These are phyloP conservation scores for Balansia obtecta DNA, from an alignment of 2,329 filamentous ascomycete genomes.

Conservation along the genomic window DNA sequence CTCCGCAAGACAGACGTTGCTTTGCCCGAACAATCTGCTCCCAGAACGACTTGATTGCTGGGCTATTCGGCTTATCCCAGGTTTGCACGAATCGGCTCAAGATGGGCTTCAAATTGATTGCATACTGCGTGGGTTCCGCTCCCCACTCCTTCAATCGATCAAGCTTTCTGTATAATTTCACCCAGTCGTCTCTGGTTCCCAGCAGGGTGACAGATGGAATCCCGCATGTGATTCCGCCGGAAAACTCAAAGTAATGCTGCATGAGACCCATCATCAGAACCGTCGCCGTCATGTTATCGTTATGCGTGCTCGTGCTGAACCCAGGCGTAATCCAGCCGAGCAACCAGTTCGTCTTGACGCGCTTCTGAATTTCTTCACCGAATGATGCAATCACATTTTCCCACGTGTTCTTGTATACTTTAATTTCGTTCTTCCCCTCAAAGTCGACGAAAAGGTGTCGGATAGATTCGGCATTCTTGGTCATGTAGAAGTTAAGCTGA, in stretches of 20 bases:
- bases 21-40: slow-evolving; percentile 25
- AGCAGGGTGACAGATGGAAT: slow-evolving; percentile 30
- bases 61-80: slow-evolving; percentile 26
- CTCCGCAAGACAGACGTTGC: slow-evolving; percentile 18
- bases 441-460: slow-evolving; percentile 33
- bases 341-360: slow-evolving; percentile 28
- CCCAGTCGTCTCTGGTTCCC: slow-evolving; percentile 27
- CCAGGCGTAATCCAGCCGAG: slow-evolving; percentile 28
- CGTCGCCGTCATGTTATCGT: slow-evolving; percentile 27
- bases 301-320: slow-evolving; percentile 27
- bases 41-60: slow-evolving; percentile 29
- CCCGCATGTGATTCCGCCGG: slow-evolving; percentile 26
- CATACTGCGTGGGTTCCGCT: slow-evolving; percentile 26
- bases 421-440: slow-evolving; percentile 28
- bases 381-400: slow-evolving; percentile 17
- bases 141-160: slow-evolving; percentile 32
- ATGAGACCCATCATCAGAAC: slow-evolving; percentile 33
- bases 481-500: slow-evolving; percentile 39
- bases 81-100: slow-evolving; percentile 29
- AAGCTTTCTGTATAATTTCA: slow-evolving; percentile 25
- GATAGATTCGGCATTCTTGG: slow-evolving; percentile 31
- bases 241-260: slow-evolving; percentile 26
- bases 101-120: slow-evolving; percentile 28
- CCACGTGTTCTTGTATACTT: slow-evolving; percentile 15
- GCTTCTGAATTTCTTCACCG: slow-evolving; percentile 27